Base-by-base conservation (phyloP, 2,329 filamentous ascomycete genomes). In the Monilinia vaccinii-corymbosi region DNA sequence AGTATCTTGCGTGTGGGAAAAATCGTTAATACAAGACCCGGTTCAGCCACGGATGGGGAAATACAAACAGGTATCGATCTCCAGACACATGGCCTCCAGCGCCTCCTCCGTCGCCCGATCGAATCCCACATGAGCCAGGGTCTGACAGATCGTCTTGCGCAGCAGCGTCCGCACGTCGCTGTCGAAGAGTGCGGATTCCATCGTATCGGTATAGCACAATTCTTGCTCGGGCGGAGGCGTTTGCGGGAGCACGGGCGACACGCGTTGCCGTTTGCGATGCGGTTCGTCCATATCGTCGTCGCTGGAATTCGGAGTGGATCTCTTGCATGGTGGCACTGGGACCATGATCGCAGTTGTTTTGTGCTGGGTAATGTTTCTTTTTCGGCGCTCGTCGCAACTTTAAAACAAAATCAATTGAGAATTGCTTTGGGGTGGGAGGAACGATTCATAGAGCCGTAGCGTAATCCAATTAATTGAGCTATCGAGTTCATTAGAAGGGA, bases 81-180 rank as follows among this genome's bases (percentile, higher is more conserved):
- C 74, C 23, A 73, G 71, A 4, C 81, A 77, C 47, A 86, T 81
- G 64, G 79, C 79, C 69, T 86, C 82, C 65, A 87, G 71, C 1
- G 83, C 82, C 57, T 83, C 79, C 9, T 77, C 75, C 0, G 75
- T 78, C 16, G 82, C 78, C 31, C 75, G 74, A 34, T 79, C 75
- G 65, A 86, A 87, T 32, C 84, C 84, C 42, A 85, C 79, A 62
- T 84, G 79, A 46, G 79, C 72, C 32, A 86, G 70, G 3, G 78
- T 77, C 60, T 85, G 69, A 0, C 77, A 79, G 60, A 86, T 80
- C 13, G 81, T 79, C 55, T 82, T 78, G 49, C 78, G 76, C 31
- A 87, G 73, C 1, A 72, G 67, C 23, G 61, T 49, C 36, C 63
- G 60, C 31, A 69, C 68, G 36, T 70, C 65, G 40, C 71, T 69